These are phyloP conservation scores for Funneliformis caledonium DNA, from an alignment of 371 early-diverging fungal genomes.

Conservation along the genomic window DNA sequence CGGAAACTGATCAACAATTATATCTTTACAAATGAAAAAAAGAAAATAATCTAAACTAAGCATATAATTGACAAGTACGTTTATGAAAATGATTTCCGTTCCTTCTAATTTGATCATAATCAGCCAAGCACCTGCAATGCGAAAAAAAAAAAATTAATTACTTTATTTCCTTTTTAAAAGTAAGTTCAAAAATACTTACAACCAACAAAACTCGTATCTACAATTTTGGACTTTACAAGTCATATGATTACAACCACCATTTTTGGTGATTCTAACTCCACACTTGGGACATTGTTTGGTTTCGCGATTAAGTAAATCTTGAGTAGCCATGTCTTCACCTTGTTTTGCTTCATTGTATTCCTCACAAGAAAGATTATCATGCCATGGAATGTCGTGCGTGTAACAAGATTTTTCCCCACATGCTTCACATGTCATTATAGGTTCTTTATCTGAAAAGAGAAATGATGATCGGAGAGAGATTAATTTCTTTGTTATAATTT, in stretches of 20 bases:
- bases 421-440: slow-evolving; percentile 35
- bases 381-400: slow-evolving; percentile 33
- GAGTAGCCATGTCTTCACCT: slow-evolving; percentile 13
- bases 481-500: not conserved
- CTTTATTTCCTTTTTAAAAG: not conserved
- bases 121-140: slow-evolving; percentile 33
- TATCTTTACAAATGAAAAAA: too few species aligned
- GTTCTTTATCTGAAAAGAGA: slow-evolving; percentile 22
- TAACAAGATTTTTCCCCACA: slow-evolving; percentile 31
- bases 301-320: not conserved
- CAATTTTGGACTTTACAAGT: slow-evolving; percentile 31
- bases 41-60: not conserved
- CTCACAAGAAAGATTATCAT: not conserved
- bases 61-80: slow-evolving; percentile 22
- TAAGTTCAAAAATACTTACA: slow-evolving; percentile 24
- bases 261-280: slow-evolving; percentile 21
- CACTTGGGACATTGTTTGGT: slow-evolving; percentile 38
- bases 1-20: too few species aligned
- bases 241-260: slow-evolving; percentile 38
- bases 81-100: slow-evolving; percentile 28
- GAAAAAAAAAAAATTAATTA: not conserved
- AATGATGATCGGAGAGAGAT: not conserved
- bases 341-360: slow-evolving; percentile 5
- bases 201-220: slow-evolving; percentile 36
- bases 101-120: slow-evolving; percentile 34